phyloP scores from a whole-genome alignment of 2,329 filamentous ascomycete species.

The Trichoderma cornu-damae region DNA sequence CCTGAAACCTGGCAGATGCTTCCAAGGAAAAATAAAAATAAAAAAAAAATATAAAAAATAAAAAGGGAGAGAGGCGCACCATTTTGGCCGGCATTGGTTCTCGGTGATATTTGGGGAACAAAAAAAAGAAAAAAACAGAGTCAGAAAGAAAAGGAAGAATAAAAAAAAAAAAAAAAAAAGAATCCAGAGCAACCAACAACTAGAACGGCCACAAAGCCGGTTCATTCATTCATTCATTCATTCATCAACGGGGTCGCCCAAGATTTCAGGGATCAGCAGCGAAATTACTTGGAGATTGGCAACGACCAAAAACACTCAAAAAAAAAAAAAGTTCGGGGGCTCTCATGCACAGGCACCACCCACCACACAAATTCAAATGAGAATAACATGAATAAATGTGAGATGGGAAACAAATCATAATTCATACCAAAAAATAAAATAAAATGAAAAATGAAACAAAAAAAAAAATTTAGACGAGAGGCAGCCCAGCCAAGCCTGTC shows the following conservation, averaged over 20 bases:
- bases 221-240: background rate
- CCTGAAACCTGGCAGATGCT: background rate
- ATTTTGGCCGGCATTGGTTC: too few relatives aligned
- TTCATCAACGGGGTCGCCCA: background rate
- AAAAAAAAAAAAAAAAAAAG: background rate
- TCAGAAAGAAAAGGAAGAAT: background rate
- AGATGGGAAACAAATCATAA: too few relatives aligned
- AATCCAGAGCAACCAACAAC: too few relatives aligned
- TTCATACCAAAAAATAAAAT: background rate
- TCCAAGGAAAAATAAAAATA: background rate
- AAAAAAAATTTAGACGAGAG: constrained; percentile 1
- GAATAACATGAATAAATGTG: too few relatives aligned
- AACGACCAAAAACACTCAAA: background rate
- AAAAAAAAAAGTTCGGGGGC: background rate
- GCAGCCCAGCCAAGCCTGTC: too few relatives aligned
- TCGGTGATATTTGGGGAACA: too few relatives aligned
- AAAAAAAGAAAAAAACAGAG: too few relatives aligned
- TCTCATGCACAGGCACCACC: too few relatives aligned
- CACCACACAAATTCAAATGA: too few relatives aligned
- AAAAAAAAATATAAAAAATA: background rate
- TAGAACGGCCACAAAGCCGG: background rate
- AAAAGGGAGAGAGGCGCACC: too few relatives aligned
- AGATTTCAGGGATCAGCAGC: constrained; percentile 14
- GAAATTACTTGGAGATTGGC: constrained; percentile 7
- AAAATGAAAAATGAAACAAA: background rate